These are phyloP conservation scores for Kwoniella sp. DNA, from an alignment of 768 basidiomycete genomes.

Conservation along the genomic window DNA sequence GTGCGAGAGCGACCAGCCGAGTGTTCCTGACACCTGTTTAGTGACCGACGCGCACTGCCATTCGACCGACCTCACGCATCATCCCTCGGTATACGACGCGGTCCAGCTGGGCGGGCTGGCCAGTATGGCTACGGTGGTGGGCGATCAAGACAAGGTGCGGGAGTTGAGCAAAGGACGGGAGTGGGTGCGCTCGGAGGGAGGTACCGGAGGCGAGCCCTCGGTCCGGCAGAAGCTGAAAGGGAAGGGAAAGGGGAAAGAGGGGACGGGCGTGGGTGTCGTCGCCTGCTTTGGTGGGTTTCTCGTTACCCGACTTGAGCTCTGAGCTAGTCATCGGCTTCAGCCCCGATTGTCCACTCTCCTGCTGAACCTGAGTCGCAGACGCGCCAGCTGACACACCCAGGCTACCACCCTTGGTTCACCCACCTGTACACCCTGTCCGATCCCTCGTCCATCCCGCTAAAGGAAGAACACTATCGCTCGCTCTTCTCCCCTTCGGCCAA, in stretches of 20 bases:
- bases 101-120: constrained; percentile 65
- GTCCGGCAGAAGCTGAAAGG: constrained; percentile 29
- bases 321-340: too few species aligned
- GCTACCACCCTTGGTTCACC: constrained; percentile 92
- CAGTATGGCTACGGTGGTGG: constrained; percentile 61
- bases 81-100: constrained; percentile 55
- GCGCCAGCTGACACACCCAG: constrained; percentile 50
- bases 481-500: constrained; percentile 59
- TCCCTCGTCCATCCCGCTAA: constrained; percentile 49
- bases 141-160: constrained; percentile 69
- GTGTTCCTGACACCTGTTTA: neutral
- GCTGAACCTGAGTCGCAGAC: neutral
- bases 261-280: constrained; percentile 53
- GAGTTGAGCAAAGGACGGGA: constrained; percentile 58
- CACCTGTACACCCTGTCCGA: constrained; percentile 63
- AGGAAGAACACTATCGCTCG: constrained; percentile 68
- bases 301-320: too few species aligned
- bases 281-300: constrained; percentile 75
- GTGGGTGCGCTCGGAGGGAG: constrained; percentile 54
- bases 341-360: neutral
- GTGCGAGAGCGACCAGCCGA: neutral
- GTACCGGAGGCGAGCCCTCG: neutral
- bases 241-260: constrained; percentile 7
- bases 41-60: constrained; percentile 88
- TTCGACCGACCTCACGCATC: constrained; percentile 69